Evolutionary conservation across 1,139 yeast species (phyloP), one percentile per base, ranked within the genome.

Genomic region (Yamadazyma mexicana): DNA sequence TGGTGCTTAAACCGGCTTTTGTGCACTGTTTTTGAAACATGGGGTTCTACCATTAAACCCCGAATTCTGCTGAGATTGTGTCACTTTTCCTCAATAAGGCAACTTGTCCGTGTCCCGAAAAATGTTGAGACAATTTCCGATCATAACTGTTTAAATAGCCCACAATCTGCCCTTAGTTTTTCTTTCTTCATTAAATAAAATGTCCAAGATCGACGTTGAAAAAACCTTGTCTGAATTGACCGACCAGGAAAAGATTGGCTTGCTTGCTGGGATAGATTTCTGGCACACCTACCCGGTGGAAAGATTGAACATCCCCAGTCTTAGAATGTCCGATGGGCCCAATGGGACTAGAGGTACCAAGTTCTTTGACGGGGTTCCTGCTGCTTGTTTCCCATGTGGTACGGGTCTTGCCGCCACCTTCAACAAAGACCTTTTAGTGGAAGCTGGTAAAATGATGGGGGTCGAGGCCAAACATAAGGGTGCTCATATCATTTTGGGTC

Each of bases 261-360:
- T 79, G 33, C 50, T 75, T 33, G 64, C 78, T 15, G 81, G 80
- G 25, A 56, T 59, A 41, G 80, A 77, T 53, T 64, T 64, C 52
- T 79, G 85, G 84, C 81, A 76, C 52, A 78, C 85, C 1, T 56
- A 54, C 29, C 60, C 73, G 2, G 58, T 80, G 17, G 69, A 65
- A 35, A 59, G 81, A 42, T 59, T 75, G 38, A 59, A 60, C 25
- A 59, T 79, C 31, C 66, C 54, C 41, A 47, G 55, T 15, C 46
- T 61, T 10, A 52, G 66, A 31, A 56, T 60, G 18, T 55, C 61
- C 18, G 69, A 64, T 46, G 69, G 69, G 5, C 69, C 69, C 29
- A 64, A 64, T 47, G 69, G 69, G 25, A 48, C 61, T 26, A 50
- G 69, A 40, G 69, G 69, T 10, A 59, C 66, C n/a, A 55, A 52